Evolutionary conservation across 768 basidiomycete species (phyloP).

Genomic region (Tylopilus balloui): DNA sequence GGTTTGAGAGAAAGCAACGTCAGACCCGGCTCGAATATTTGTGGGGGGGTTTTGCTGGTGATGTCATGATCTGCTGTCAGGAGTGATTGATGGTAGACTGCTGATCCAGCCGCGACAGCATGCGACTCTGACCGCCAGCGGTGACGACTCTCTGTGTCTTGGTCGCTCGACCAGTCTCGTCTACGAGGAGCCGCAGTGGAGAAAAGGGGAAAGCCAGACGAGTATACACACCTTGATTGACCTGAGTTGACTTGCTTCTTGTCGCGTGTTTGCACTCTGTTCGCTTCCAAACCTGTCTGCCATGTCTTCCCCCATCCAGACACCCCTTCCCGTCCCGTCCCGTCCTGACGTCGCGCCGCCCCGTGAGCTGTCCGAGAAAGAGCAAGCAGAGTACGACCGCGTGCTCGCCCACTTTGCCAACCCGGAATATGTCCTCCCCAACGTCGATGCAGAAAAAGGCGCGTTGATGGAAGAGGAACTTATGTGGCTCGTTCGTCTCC

Average conservation of each 20-base stretch:
- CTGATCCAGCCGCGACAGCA: too few species aligned
- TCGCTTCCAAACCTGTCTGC: neutral
- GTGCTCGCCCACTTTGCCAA: conserved; percentile 58
- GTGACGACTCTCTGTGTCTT: too few species aligned
- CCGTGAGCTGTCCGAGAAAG: conserved; percentile 37
- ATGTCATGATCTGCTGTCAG: neutral
- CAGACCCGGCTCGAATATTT: neutral
- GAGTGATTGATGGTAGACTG: neutral
- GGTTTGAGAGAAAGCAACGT: neutral
- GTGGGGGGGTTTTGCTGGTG: neutral
- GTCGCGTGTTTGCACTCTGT: too few species aligned
- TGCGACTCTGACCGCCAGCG: too few species aligned
- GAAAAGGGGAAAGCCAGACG: too few species aligned
- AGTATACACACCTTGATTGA: too few species aligned
- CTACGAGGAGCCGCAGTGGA: too few species aligned
- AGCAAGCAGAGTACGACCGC: conserved; percentile 47
- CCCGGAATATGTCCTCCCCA: conserved; percentile 50
- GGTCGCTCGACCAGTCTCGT: too few species aligned
- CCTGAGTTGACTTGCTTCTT: too few species aligned
- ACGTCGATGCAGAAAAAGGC: conserved; percentile 37
- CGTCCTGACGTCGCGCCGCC: conserved; percentile 32
- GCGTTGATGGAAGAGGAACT: conserved; percentile 60
- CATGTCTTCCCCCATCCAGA: conserved; percentile 16
- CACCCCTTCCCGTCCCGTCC: conserved; percentile 24
- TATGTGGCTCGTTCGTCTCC: conserved; percentile 63